Percentiles rank a stretch among this genome's conserved stretches.
phyloP scores from a whole-genome alignment of 2,329 filamentous ascomycete genomes.

The Fusarium sp. region DNA sequence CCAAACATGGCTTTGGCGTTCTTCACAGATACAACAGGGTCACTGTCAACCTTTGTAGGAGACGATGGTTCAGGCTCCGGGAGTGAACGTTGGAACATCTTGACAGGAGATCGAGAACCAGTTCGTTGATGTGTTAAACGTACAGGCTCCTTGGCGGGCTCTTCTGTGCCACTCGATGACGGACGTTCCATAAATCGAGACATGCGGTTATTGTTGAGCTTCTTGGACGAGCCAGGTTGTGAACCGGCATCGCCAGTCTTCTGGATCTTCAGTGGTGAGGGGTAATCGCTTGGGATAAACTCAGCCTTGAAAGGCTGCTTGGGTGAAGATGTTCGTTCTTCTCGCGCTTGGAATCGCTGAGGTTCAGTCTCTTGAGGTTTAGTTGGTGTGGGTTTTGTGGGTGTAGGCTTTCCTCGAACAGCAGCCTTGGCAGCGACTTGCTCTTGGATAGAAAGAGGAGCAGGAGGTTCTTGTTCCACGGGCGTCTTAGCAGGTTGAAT shows the following conservation, averaged over 20 bases:
- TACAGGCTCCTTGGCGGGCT: slow-evolving; percentile 46
- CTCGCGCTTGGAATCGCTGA: slow-evolving; percentile 11
- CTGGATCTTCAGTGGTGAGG: slow-evolving; percentile 48
- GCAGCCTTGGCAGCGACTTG: slow-evolving; percentile 55
- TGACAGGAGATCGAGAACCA: slow-evolving; percentile 56
- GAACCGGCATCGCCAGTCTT: slow-evolving; percentile 54
- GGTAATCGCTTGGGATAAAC: slow-evolving; percentile 46
- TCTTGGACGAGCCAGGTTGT: slow-evolving; percentile 67
- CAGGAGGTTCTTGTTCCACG: slow-evolving; percentile 21
- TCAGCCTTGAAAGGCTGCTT: slow-evolving; percentile 42
- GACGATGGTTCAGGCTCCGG: slow-evolving; percentile 49
- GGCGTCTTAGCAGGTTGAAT: slow-evolving; percentile 6
- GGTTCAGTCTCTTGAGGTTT: slow-evolving; percentile 36
- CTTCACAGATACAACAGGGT: slow-evolving; percentile 56
- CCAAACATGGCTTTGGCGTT: slow-evolving; percentile 54
- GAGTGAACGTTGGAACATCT: slow-evolving; percentile 50
- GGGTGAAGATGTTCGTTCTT: slow-evolving; percentile 39
- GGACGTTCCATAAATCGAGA: slow-evolving; percentile 68
- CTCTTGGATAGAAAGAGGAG: slow-evolving; percentile 52
- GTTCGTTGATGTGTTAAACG: slow-evolving; percentile 53
- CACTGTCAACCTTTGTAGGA: slow-evolving; percentile 53
- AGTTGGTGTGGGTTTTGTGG: slow-evolving; percentile 43
- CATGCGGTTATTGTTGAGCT: slow-evolving; percentile 70
- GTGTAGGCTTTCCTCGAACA: slow-evolving; percentile 47
- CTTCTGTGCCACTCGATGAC: slow-evolving; percentile 39